phyloP scores from a whole-genome alignment of 305 asterid species.

The Fraxinus paxiana region DNA sequence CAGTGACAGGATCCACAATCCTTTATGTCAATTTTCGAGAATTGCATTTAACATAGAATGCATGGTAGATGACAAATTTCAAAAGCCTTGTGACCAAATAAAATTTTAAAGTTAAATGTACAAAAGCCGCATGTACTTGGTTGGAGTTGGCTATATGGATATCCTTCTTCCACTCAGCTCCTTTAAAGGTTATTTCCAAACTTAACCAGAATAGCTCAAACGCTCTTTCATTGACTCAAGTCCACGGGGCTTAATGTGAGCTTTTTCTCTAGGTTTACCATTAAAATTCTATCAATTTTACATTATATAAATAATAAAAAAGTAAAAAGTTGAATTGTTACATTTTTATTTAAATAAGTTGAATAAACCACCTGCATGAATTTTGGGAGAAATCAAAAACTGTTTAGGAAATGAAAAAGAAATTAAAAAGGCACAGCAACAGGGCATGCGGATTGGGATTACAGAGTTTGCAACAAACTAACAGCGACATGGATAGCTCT shows the following conservation, averaged over 20 bases:
- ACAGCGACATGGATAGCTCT: background rate
- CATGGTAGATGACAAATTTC: conserved; percentile 6
- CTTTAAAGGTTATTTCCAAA: conserved; percentile 13
- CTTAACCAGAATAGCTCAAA: background rate
- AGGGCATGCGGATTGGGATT: background rate
- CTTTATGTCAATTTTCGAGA: conserved; percentile 18
- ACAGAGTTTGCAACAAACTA: background rate
- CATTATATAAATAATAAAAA: conserved; percentile 7
- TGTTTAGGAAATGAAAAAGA: background rate
- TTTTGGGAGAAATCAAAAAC: background rate
- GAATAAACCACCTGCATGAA: background rate
- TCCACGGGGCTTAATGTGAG: conserved; percentile 5
- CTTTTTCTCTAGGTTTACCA: conserved; percentile 8
- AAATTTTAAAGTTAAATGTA: conserved; percentile 2
- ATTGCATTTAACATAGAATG: conserved; percentile 7
- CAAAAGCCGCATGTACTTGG: background rate
- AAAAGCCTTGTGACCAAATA: conserved; percentile 6
- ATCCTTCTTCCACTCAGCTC: conserved; percentile 6
- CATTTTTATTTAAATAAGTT: background rate
- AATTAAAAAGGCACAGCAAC: background rate
- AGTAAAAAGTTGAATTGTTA: background rate
- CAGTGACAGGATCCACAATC: conserved; percentile 13
- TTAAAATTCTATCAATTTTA: conserved; percentile 9
- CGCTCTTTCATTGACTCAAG: background rate
- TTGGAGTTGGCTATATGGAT: background rate